These are phyloP conservation scores for Candida tammaniensis DNA, from an alignment of 805 yeast genomes.

Conservation along the genomic window DNA sequence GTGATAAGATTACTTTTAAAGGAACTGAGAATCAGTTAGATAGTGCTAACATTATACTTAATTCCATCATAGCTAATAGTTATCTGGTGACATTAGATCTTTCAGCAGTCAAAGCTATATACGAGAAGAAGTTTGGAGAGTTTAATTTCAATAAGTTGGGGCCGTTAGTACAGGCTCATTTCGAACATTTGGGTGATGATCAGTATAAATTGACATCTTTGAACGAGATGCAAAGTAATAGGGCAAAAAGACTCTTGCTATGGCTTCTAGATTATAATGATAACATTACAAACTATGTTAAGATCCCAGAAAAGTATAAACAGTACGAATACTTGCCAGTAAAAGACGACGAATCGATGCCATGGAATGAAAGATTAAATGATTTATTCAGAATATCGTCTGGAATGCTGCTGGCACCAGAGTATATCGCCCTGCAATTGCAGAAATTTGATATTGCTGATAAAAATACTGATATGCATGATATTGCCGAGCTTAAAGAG, in stretches of 20 bases:
- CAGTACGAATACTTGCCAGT: slow-evolving; percentile 20
- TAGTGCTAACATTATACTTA: slow-evolving; percentile 43
- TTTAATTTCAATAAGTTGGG: slow-evolving; percentile 26
- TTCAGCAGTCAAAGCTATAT: slow-evolving; percentile 23
- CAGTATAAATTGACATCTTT: slow-evolving; percentile 31
- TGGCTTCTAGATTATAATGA: slow-evolving; percentile 37
- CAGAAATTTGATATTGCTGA: slow-evolving; percentile 1
- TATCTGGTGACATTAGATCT: slow-evolving; percentile 31
- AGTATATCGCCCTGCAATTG: slow-evolving; percentile 2
- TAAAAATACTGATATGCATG: slow-evolving; percentile 3
- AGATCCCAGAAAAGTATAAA: slow-evolving; percentile 14
- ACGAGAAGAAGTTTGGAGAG: slow-evolving; percentile 23
- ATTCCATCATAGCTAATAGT: slow-evolving; percentile 25
- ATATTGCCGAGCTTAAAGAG: slow-evolving; percentile 7
- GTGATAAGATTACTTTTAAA: slow-evolving; percentile 29
- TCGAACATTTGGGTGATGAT: slow-evolving; percentile 22
- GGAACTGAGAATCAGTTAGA: slow-evolving; percentile 41
- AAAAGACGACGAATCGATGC: slow-evolving; percentile 28
- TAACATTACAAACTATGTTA: slow-evolving; percentile 19
- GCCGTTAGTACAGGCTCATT: slow-evolving; percentile 32
- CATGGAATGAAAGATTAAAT: slow-evolving; percentile 29
- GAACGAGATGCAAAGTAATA: slow-evolving; percentile 24
- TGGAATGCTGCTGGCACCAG: not conserved
- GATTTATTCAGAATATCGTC: slow-evolving; percentile 14
- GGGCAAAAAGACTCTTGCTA: slow-evolving; percentile 36